Percentiles rank a stretch among this genome's conserved stretches.
These are phyloP conservation scores for Neurospora sp. DNA, from an alignment of 495 filamentous ascomycete genomes.

Conservation along the genomic window DNA sequence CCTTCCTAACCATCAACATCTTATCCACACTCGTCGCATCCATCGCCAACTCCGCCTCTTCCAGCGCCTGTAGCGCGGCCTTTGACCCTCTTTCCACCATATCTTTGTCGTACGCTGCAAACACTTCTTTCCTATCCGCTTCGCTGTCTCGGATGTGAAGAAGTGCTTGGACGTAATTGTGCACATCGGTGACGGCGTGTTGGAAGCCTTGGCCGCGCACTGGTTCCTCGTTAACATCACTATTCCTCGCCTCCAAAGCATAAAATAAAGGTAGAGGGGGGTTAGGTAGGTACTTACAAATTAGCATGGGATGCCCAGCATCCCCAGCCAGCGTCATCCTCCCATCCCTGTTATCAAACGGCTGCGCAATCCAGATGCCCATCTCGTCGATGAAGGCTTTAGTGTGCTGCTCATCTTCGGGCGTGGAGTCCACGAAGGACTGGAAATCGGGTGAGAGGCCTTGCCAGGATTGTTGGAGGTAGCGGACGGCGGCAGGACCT, in stretches of 20 bases:
- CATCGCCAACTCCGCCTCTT: constrained; percentile 14
- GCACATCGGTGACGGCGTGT: constrained; percentile 37
- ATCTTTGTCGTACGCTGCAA: constrained; percentile 36
- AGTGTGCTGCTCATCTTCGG: constrained; percentile 20
- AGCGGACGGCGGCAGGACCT: constrained; percentile 22
- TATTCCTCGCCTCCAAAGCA: too few species aligned
- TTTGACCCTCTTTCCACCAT: constrained; percentile 38
- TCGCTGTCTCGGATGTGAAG: constrained; percentile 11
- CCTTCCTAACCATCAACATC: constrained; percentile 16
- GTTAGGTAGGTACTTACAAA: too few species aligned
- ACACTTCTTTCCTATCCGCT: constrained; percentile 12
- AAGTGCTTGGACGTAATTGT: constrained; percentile 28
- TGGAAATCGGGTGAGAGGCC: constrained; percentile 25
- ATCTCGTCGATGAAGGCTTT: constrained; percentile 20
- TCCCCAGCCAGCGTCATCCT: constrained; percentile 46
- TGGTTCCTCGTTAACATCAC: too few species aligned
- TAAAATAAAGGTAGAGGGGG: too few species aligned
- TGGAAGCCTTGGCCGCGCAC: constrained; percentile 45
- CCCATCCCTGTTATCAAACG: constrained; percentile 40
- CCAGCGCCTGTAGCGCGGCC: constrained; percentile 26
- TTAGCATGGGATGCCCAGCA: constrained; percentile 50
- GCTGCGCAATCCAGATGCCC: constrained; percentile 24
- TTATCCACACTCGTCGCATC: constrained; percentile 7
- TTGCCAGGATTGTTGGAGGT: constrained; percentile 28
- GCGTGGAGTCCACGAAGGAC: constrained; percentile 31